phyloP scores from a whole-genome alignment of 2,329 filamentous ascomycete genomes.

The Calonectria crousiana region DNA sequence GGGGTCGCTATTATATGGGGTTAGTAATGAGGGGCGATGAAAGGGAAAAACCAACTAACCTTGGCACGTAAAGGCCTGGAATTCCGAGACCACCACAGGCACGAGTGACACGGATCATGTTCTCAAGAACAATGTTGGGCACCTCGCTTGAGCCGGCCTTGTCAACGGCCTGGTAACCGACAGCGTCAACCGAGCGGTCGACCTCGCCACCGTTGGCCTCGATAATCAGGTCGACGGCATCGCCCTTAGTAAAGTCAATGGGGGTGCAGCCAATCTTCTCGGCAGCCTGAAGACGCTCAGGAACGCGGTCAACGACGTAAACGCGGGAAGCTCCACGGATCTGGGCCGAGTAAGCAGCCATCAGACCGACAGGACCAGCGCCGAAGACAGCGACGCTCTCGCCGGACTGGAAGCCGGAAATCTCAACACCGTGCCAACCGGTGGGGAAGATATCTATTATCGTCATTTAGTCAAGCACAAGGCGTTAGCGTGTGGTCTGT shows the following conservation, averaged over 20 bases:
- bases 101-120: slow-evolving; percentile 72
- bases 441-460: slow-evolving; percentile 50
- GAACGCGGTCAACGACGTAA: slow-evolving; percentile 73
- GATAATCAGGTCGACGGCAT: slow-evolving; percentile 72
- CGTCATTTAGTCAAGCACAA: neutral
- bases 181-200: slow-evolving; percentile 73
- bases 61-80: slow-evolving; percentile 63
- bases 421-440: slow-evolving; percentile 67
- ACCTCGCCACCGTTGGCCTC: slow-evolving; percentile 70
- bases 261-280: slow-evolving; percentile 72
- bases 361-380: slow-evolving; percentile 73
- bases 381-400: slow-evolving; percentile 76
- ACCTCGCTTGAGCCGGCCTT: slow-evolving; percentile 68
- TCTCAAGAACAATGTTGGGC: slow-evolving; percentile 73
- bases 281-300: slow-evolving; percentile 68
- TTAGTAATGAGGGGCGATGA: neutral
- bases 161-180: slow-evolving; percentile 73
- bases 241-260: slow-evolving; percentile 70
- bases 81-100: slow-evolving; percentile 73
- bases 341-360: slow-evolving; percentile 74
- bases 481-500: no score
- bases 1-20: slow-evolving; percentile 61
- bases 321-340: slow-evolving; percentile 72
- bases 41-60: slow-evolving; percentile 27
- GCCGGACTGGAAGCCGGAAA: slow-evolving; percentile 70